Evolutionary conservation across 257 asterid genomes (phyloP).

Genomic region (Ballota nigra): DNA sequence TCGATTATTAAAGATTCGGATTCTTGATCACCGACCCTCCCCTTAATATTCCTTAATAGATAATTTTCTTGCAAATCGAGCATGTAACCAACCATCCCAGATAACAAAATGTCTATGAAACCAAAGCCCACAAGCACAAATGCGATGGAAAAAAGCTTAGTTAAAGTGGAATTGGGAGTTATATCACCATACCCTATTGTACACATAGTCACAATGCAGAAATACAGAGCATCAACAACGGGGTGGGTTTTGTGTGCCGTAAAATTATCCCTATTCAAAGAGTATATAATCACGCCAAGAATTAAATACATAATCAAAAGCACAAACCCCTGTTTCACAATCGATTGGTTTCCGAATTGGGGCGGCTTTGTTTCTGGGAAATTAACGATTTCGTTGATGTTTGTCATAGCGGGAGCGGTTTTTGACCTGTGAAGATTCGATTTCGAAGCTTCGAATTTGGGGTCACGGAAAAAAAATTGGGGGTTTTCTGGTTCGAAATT

Average conservation of each 20-base stretch:
- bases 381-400: constrained; percentile 48
- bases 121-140: constrained; percentile 95
- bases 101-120: constrained; percentile 70
- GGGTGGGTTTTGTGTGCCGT: constrained; percentile 66
- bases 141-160: constrained; percentile 71
- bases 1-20: constrained; percentile 65
- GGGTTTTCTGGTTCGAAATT: constrained; percentile 40
- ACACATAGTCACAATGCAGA: constrained; percentile 95
- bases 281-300: constrained; percentile 75
- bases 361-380: constrained; percentile 43
- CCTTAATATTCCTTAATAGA: constrained; percentile 61
- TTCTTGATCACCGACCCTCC: constrained; percentile 41
- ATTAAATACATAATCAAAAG: constrained; percentile 72
- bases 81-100: constrained; percentile 82
- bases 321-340: constrained; percentile 62
- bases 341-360: constrained; percentile 37
- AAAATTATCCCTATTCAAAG: constrained; percentile 49
- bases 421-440: constrained; percentile 69
- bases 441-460: constrained; percentile 39
- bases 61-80: constrained; percentile 89
- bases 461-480: constrained; percentile 46
- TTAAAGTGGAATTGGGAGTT: constrained; percentile 57
- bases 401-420: constrained; percentile 87
- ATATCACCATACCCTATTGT: constrained; percentile 97
- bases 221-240: constrained; percentile 87